A percentile compares a stretch with the other conserved stretches of the same genome.
Conservation (phyloP, 192 early-diverging fungal genomes). For the Linnemannia schmuckeri region DNA sequence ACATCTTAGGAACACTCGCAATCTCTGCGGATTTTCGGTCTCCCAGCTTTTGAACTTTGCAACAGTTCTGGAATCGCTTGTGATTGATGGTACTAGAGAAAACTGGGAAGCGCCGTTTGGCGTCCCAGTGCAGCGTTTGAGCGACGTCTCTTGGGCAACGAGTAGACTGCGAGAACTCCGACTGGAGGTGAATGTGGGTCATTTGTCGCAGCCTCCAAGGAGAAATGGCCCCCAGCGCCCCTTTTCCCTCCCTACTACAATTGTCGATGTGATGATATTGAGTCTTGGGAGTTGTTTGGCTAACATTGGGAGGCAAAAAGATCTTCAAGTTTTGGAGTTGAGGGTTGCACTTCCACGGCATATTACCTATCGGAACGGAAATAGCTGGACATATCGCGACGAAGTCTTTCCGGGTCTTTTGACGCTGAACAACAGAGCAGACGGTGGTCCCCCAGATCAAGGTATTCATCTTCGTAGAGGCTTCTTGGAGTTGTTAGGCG, state of each 20-base stretch:
- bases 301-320: neutral
- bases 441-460: too few relatives aligned
- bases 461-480: too few relatives aligned
- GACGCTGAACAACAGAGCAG: neutral
- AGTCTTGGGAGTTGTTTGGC: neutral
- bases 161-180: neutral
- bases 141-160: neutral
- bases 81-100: neutral
- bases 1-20: neutral
- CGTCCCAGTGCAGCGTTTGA: neutral
- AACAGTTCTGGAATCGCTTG: neutral
- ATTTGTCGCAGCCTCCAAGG: neutral
- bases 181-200: neutral
- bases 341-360: neutral
- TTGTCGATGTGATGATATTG: neutral
- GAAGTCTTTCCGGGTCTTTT: neutral
- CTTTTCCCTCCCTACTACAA: neutral
- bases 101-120: neutral
- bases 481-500: neutral
- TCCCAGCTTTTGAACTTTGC: neutral
- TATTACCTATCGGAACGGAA: neutral
- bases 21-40: neutral
- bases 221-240: neutral
- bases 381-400: neutral
- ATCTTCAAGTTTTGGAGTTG: neutral